Conservation (phyloP, 2,329 filamentous ascomycete species). For the Verticillium nonalfalfae region DNA sequence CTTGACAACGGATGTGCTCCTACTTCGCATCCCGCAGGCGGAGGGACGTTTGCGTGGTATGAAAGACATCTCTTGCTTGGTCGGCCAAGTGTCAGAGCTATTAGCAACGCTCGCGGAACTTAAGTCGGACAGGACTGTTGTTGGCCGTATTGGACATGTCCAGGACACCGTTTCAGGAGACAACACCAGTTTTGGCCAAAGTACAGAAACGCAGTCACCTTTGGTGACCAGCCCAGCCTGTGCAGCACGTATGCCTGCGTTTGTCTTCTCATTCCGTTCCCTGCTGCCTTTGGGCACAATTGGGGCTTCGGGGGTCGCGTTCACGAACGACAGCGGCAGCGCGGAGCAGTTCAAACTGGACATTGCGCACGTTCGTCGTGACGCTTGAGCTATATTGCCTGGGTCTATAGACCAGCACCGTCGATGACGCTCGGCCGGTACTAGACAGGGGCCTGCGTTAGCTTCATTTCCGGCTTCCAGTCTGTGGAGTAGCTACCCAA, state of each 20-base stretch:
- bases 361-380: neutral
- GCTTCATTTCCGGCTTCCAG: neutral
- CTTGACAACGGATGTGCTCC: neutral
- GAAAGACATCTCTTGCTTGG: neutral
- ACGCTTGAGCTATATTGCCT: constrained; percentile 13
- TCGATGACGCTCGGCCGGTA: neutral
- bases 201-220: too few species aligned
- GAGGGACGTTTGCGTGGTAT: neutral
- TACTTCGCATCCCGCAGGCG: neutral
- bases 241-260: too few species aligned
- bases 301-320: neutral
- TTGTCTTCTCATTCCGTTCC: too few species aligned
- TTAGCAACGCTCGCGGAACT: too few species aligned
- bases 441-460: neutral
- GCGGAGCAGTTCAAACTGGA: neutral
- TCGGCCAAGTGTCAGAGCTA: neutral
- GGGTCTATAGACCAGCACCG: constrained; percentile 11
- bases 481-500: neutral
- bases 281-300: neutral
- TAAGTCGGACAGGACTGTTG: too few species aligned
- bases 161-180: too few species aligned
- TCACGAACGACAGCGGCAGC: neutral
- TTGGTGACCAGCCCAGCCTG: too few species aligned
- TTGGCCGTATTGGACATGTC: too few species aligned
- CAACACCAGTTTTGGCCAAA: too few species aligned